Evolutionary conservation across 345 rosid species (phyloP), one percentile per base, ranked within the genome.

Genomic region (Firmiana major): DNA sequence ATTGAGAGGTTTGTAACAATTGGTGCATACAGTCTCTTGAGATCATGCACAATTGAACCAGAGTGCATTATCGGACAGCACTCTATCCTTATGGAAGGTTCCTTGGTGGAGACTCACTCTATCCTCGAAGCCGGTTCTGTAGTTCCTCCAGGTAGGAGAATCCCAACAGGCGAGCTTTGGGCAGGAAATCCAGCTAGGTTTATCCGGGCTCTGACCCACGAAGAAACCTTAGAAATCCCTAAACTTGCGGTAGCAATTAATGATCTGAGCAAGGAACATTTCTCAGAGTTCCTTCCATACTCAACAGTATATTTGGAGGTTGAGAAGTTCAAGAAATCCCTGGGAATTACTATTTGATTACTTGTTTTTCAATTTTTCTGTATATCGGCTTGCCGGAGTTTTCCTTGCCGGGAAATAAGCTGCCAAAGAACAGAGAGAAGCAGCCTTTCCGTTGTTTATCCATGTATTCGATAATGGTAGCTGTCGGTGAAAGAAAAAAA

Each of bases 71-170:
- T 96, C 10, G 99, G 99, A 36, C 99, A 96, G 85, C 97, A 89
- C 79, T 96, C 99, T 2, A 92, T 93, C 82, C 95, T 96, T 38
- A 93, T 93, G 97, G 99, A 96, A 89, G 98, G 99, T 77, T 96
- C 99, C 15, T 82, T 96, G 80, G 92, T 96, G n/a, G 99, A 96
- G 85, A 91, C 95, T 1, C 94, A 88, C 71, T 86, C 99, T 26
- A 93, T 96, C 63, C 86, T 96, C 6, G 99, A 96, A 87, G 99
- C 98, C 2, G 99, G 97, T 40, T 92, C 99, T 2, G 95, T 96
- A 62, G 86, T 96, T 72, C 98, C 97, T 28, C 99, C 99, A 55
- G 98, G 98, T 45, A 90, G 99, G 81, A 88, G 97, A 86, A 92
- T 96, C 64, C 99, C 98, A 55, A 89, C 93, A 0, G 97, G 99